Evolutionary conservation across 2,329 filamentous ascomycete genomes (phyloP), one percentile per base, ranked within the genome.

Genomic region (Fusarium udum): DNA sequence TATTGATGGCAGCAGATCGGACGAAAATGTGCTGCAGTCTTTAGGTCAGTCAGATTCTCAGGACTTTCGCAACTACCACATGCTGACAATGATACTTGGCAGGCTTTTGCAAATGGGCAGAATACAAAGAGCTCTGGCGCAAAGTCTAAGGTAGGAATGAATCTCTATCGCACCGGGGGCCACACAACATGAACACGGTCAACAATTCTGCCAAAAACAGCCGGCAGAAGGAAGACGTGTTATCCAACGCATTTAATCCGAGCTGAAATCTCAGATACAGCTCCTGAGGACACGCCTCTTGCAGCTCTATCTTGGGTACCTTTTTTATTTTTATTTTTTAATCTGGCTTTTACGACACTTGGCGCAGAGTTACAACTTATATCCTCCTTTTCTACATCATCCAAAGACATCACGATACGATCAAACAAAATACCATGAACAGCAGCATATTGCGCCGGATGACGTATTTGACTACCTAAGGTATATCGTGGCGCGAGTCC

Each of bases 21-120:
- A 85, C 26, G 82, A 87, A 26, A 85, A 87, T 51, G 84, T 84
- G 22, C 85, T 90, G 64, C 83, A 84, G 63, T 83, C 85, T 22
- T 82, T 89, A 70, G 88, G 89, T 90, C 80, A 82, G 85, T 53
- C 58, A 22, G 31, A 53, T 48, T 5, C 39, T 26, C 36, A 28
- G n/a, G 26, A 18, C 14, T 49, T 24, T 31, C n/a, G 15, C 20
- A 9, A 24, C 39, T 43, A 34, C 24, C 24, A 20, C 42, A 42
- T 28, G 57, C 70, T 77, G 64, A 61, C 66, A 34, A 24, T 24
- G 64, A 69, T 63, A 53, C 28, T 36, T 45, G 34, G 12, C 51
- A 90, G 89, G 89, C 18, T 90, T 90, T 73, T 83, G 83, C 66
- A 87, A 87, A 79, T 91, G 88, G 89, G 87, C 88, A 52, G 82